Base-by-base conservation (phyloP, 2,329 filamentous ascomycete species). In the Penicillium sp. region DNA sequence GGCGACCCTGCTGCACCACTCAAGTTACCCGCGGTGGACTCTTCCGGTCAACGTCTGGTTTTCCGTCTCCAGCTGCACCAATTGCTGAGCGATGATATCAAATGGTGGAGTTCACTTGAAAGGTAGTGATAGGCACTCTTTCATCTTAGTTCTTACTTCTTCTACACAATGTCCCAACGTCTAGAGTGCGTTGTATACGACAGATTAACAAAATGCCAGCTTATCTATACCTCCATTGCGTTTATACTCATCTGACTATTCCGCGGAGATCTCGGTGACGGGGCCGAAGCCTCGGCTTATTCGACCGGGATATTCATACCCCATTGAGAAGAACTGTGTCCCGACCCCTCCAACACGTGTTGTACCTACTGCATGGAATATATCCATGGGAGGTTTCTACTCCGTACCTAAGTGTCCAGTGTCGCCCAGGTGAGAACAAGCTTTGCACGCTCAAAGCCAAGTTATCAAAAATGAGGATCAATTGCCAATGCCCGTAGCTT, bases 1-100 rank as follows among this genome's bases (percentile, higher is more conserved):
- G 60, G 58, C 60, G 45, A 57, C 41, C 31, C n/a, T 36, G 31
- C 10, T 22, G 22, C 32, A 47, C 59, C 53, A 59, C 52, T 60
- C 21, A 55, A 48, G 55, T 61, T 62, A 44, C 55, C 58, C 53
- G 58, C 53, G 58, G 52, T 61, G 55, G 59, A 57, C 52, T 57
- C 55, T 39, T 21, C 42, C 48, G 41, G 18, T 39, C 32, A 56
- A 51, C 48, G 18, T 47, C 49, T 46, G 41, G 53, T 63, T 64
- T 61, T 46, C 60, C 60, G 56, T 52, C 49, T 31, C 39, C 40
- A 27, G 38, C 24, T 41, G 32, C 36, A 49, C 61, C 61, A 64
- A 64, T 64, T 41, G 50, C 34, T 41, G 42, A 16, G 16, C 53
- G 11, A 64, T 57, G 55, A 61, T 61, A 64, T 60, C 45, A 53